Conservation (phyloP, 2,329 filamentous ascomycete species). For the Fusarium sp. region DNA sequence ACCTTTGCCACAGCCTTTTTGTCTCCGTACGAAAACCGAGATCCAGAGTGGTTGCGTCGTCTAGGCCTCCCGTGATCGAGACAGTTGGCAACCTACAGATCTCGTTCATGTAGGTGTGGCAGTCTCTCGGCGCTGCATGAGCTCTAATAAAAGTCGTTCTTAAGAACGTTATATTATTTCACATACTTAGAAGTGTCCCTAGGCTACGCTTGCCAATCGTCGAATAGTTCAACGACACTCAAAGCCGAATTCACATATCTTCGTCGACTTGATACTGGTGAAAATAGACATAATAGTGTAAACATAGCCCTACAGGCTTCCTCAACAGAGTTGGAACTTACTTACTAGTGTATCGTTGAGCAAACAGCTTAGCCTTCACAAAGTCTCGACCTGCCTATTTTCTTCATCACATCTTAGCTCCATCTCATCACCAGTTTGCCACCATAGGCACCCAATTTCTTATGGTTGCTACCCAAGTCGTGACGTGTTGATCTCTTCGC, state of each 20-base stretch:
- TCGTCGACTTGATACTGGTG: not conserved
- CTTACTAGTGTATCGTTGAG: not conserved
- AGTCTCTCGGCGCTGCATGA: not conserved
- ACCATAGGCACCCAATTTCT: constrained; percentile 24
- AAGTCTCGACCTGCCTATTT: not conserved
- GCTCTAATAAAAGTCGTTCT: not conserved
- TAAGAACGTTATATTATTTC: not conserved
- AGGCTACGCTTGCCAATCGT: not conserved
- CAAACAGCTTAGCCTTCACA: constrained; percentile 2
- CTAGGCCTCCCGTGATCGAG: not conserved
- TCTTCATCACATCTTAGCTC: constrained; percentile 8
- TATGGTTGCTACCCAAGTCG: constrained; percentile 15
- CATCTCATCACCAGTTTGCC: constrained; percentile 30
- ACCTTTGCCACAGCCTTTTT: constrained; percentile 2
- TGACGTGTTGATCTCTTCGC: constrained; percentile 12
- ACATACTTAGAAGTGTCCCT: not conserved
- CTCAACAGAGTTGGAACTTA: not conserved
- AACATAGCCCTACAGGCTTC: not conserved
- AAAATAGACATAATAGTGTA: not conserved
- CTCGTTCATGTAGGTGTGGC: not conserved
- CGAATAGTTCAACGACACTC: not conserved
- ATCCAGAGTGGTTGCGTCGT: constrained; percentile 2
- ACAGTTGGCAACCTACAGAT: not conserved
- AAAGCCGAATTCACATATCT: not conserved
- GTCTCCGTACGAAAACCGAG: not conserved